These are phyloP conservation scores for Allium sativum DNA, from an alignment of 106 monocot genomes.

Conservation along the genomic window DNA sequence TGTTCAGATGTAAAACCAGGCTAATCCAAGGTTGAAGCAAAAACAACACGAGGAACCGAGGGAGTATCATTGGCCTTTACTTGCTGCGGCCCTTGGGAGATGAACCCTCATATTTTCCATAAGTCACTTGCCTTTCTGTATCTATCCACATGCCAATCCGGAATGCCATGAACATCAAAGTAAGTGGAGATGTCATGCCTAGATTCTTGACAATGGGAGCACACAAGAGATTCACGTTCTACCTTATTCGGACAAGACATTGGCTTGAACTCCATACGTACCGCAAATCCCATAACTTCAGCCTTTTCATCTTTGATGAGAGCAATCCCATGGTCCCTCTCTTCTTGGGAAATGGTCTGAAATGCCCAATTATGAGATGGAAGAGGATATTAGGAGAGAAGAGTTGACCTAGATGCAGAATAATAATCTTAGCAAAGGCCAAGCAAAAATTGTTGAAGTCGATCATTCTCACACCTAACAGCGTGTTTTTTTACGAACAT, in stretches of 20 bases:
- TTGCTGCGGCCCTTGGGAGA: too few relatives aligned
- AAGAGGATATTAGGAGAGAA: not conserved
- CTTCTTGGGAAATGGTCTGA: not conserved
- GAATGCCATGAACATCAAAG: too few relatives aligned
- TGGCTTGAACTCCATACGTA: not conserved
- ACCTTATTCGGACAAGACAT: not conserved
- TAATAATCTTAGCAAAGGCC: not conserved
- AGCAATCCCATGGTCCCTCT: not conserved
- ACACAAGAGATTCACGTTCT: not conserved
- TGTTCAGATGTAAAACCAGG: too few relatives aligned
- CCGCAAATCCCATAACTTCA: not conserved
- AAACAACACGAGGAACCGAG: too few relatives aligned
- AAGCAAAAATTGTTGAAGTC: too few relatives aligned
- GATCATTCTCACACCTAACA: too few relatives aligned
- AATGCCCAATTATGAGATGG: not conserved
- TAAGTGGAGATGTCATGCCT: not conserved
- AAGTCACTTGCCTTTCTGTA: too few relatives aligned
- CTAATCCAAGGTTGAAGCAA: too few relatives aligned
- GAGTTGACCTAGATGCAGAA: not conserved
- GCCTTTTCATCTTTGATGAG: not conserved
- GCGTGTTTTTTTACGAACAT: too few relatives aligned
- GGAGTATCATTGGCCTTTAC: too few relatives aligned
- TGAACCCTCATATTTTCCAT: too few relatives aligned
- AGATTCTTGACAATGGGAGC: not conserved
- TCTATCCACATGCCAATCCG: too few relatives aligned